These are phyloP conservation scores for Monosiga brevicollis DNA, from an alignment of 78 protist species.

Conservation along the genomic window DNA sequence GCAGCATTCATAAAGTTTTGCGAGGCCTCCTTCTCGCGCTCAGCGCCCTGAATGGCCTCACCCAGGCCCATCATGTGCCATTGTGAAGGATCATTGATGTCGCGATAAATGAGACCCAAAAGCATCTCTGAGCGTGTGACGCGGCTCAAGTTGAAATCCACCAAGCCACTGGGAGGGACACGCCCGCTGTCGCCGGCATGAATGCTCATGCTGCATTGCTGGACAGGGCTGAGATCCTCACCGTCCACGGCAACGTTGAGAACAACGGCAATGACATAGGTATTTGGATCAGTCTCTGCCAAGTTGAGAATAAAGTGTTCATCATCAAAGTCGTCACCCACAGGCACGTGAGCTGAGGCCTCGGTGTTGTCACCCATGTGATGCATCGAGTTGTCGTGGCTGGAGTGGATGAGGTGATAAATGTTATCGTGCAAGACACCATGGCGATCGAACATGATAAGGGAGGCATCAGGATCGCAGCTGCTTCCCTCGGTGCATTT, in stretches of 20 bases:
- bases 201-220: background rate
- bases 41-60: background rate
- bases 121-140: no score
- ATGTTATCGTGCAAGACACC: background rate
- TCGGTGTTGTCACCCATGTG: background rate
- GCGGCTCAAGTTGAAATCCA: no score
- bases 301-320: background rate
- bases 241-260: background rate
- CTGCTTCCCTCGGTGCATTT: no score
- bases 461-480: background rate
- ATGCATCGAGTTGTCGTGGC: background rate
- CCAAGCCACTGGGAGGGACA: background rate
- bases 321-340: background rate
- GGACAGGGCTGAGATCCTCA: background rate
- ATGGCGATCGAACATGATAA: background rate
- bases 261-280: background rate
- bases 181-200: background rate
- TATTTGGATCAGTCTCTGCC: background rate
- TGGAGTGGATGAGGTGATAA: background rate
- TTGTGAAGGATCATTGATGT: background rate
- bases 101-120: background rate
- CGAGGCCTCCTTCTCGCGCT: background rate
- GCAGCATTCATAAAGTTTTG: background rate
- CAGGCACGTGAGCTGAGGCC: no score
- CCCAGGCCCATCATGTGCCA: background rate